These are phyloP conservation scores for Chlamydomonas schloesseri DNA, from an alignment of 139 green algal species.

Conservation along the genomic window DNA sequence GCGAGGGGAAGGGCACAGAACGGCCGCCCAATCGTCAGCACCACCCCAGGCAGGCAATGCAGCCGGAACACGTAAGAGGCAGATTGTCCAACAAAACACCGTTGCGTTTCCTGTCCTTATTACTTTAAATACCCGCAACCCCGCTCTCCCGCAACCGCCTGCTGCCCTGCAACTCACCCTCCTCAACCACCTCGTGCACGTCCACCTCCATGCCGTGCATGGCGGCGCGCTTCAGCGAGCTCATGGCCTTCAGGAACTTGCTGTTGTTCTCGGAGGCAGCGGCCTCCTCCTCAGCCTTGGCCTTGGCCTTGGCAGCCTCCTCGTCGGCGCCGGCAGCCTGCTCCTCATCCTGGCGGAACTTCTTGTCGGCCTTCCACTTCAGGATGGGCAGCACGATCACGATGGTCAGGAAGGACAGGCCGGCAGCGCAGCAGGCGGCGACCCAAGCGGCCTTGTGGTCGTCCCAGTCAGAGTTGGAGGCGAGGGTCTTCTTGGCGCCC, in stretches of 20 bases:
- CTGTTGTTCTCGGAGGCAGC: background rate
- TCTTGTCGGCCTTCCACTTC: constrained; percentile 19
- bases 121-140: too few species aligned
- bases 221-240: constrained; percentile 11
- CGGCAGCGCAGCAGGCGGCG: constrained; percentile 45
- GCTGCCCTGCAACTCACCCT: constrained; percentile 8
- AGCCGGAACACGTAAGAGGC: too few species aligned
- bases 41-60: too few species aligned
- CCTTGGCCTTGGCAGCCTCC: constrained; percentile 6
- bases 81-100: too few species aligned
- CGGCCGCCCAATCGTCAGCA: too few species aligned
- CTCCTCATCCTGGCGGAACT: background rate
- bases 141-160: too few species aligned
- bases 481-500: constrained; percentile 60
- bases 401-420: constrained; percentile 22
- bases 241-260: constrained; percentile 26
- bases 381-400: constrained; percentile 55
- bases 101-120: too few species aligned
- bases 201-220: constrained; percentile 60
- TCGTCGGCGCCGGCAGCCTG: background rate
- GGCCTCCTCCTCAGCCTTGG: constrained; percentile 14
- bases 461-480: background rate
- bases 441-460: constrained; percentile 62
- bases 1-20: too few species aligned
- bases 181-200: constrained; percentile 65